phyloP scores from a whole-genome alignment of 257 asterid genomes.

The Solanum habrochaites region DNA sequence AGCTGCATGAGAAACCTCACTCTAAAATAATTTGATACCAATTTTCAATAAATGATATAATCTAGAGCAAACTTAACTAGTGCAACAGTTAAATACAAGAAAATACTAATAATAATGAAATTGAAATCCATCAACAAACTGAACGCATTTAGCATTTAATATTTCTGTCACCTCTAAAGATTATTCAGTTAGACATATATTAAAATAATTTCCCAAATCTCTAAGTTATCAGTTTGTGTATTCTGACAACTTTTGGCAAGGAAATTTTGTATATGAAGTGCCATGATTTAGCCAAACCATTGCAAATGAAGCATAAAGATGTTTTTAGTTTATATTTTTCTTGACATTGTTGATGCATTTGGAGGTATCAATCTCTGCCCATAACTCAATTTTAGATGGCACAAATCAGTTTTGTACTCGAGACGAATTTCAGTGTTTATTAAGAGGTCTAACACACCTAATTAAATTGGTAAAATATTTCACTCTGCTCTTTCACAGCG shows the following conservation, averaged over 20 bases:
- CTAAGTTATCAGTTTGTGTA: neutral
- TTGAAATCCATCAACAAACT: neutral
- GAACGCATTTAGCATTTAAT: neutral
- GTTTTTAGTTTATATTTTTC: neutral
- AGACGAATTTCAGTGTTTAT: neutral
- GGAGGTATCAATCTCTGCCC: neutral
- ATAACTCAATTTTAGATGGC: neutral
- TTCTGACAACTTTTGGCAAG: neutral
- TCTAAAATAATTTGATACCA: slow-evolving; percentile 27
- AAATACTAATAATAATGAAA: neutral
- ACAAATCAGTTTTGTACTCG: neutral
- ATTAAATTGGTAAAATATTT: neutral
- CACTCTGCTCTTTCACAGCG: neutral
- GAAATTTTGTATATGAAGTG: neutral
- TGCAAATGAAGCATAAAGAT: neutral
- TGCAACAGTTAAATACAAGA: neutral
- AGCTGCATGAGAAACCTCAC: slow-evolving; percentile 57
- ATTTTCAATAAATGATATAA: neutral
- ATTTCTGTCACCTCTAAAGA: neutral
- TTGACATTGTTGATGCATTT: neutral
- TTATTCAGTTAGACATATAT: neutral
- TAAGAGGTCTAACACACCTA: neutral
- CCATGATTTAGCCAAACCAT: neutral
- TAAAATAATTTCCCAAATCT: neutral
- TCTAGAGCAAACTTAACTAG: neutral